These are phyloP conservation scores for Porogramme epimiltina DNA, from an alignment of 1,284 basidiomycete genomes.

Conservation along the genomic window DNA sequence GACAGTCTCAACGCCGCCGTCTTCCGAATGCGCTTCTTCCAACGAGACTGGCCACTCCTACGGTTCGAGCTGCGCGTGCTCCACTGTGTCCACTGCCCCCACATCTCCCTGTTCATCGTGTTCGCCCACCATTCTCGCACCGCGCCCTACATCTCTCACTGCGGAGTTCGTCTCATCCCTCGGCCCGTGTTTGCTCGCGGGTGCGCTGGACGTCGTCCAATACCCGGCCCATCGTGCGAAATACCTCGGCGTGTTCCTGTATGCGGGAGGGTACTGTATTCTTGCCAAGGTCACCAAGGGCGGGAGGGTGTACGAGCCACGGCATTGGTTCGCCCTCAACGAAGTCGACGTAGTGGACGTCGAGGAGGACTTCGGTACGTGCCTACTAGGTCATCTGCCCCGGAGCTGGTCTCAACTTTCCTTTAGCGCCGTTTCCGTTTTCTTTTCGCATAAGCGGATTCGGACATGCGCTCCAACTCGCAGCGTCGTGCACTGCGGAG, in stretches of 20 bases:
- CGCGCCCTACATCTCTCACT: conserved; percentile 33
- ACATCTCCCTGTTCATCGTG: conserved; percentile 3
- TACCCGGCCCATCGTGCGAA: conserved; percentile 68
- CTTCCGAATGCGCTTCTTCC: conserved; percentile 19
- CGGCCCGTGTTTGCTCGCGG: conserved; percentile 75
- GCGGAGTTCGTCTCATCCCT: conserved; percentile 66
- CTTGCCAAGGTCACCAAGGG: conserved; percentile 84
- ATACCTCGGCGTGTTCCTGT: conserved; percentile 89
- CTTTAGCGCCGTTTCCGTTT: conserved; percentile 73
- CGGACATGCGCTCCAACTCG: conserved; percentile 80
- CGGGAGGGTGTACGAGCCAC: conserved; percentile 76
- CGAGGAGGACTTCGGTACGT: conserved; percentile 49
- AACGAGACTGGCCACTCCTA: conserved; percentile 10
- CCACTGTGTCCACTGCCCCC: conserved; percentile 6
- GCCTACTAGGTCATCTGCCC: neutral
- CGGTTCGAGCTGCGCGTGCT: conserved; percentile 6
- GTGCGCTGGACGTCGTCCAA: conserved; percentile 83
- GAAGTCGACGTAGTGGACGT: conserved; percentile 75
- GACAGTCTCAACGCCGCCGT: conserved; percentile 7
- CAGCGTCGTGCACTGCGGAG: conserved; percentile 79
- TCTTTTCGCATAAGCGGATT: conserved; percentile 75
- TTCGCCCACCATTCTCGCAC: neutral
- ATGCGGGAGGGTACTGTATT: conserved; percentile 81
- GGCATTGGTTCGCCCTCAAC: conserved; percentile 82
- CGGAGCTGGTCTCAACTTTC: neutral